Evolutionary conservation across 1,284 basidiomycete species (phyloP), one percentile per base, ranked within the genome.

Genomic region (Clitocybe nebularis): DNA sequence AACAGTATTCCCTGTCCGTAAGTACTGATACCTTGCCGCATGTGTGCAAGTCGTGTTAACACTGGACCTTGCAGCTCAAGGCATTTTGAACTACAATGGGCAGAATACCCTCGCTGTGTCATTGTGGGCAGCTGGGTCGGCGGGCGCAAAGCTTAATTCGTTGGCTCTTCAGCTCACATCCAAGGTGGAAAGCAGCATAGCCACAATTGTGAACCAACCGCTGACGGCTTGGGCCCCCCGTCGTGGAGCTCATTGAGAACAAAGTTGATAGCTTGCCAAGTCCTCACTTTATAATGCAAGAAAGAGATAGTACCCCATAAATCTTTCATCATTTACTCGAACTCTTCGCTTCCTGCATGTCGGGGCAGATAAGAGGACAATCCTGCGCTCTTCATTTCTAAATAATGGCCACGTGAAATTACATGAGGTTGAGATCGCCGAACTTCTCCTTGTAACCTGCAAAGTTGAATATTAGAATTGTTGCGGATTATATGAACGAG

Each of bases 391-490:
- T 46, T 50, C 34, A 53, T 41, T 50, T 38, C 46, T 28, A 40
- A 16, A 23, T 37, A 20, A 13, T 29, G 37, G 26, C 9, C 16
- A 22, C 24, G 35, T 43, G 42, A 43, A 54, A 69, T 71, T 90
- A 94, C 80, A 93, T 83, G 64, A 93, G 73, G 49, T 88, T 85
- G 64, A 93, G 79, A 64, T 93, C 87, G 61, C 91, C 91, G 64
- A 93, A 95, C 73, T 91, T 92, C 77, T 94, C 92, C 75, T 88
- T 87, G 78, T 89, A 89, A 24, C 86, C 87, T 86, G 53, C 41
- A 36, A 41, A 43, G 28, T 36, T 30, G 46, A 24, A 36, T 36
- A 10, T 29, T 29, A 23, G 26, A 36, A 8, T 17, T 38, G 14
- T 8, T 11, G 20, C 17, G 3, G 46, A 17, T 19, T 5, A 39